A percentile compares a stretch with the other conserved stretches of the same genome.
phyloP scores from a whole-genome alignment of 1,284 basidiomycete genomes.

The Fomitiporia mediterranea region DNA sequence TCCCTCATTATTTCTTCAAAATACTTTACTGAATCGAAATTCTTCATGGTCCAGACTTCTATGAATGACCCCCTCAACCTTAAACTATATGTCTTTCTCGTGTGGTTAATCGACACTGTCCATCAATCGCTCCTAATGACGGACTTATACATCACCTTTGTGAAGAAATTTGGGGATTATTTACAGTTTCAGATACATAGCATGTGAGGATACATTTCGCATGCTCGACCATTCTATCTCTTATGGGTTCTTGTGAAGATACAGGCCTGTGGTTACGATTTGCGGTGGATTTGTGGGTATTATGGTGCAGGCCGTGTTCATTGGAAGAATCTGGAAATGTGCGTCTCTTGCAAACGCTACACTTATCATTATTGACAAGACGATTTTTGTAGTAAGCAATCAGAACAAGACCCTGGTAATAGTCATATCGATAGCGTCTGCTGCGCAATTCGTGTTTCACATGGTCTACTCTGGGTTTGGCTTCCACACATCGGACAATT shows the following conservation, averaged over 20 bases:
- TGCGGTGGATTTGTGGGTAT: neutral
- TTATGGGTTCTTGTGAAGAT: neutral
- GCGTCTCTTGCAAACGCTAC: too few species aligned
- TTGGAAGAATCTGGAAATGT: slow-evolving; percentile 7
- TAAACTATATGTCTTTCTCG: slow-evolving; percentile 1
- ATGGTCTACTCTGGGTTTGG: too few species aligned
- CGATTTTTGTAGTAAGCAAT: too few species aligned
- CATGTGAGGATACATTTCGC: neutral
- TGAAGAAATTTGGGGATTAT: slow-evolving; percentile 6
- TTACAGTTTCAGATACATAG: neutral
- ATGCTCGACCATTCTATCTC: neutral
- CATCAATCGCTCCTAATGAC: slow-evolving; percentile 14
- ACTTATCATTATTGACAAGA: too few species aligned
- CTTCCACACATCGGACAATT: too few species aligned
- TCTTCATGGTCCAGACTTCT: neutral
- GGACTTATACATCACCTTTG: slow-evolving; percentile 12
- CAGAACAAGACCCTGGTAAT: too few species aligned
- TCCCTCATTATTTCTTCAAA: too few species aligned
- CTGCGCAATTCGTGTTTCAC: too few species aligned
- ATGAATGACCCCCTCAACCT: neutral
- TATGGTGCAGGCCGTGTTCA: slow-evolving; percentile 1
- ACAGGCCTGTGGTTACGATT: neutral
- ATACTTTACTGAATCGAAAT: too few species aligned
- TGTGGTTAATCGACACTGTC: slow-evolving; percentile 13
- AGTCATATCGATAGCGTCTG: too few species aligned